phyloP scores from a whole-genome alignment of 495 filamentous ascomycete genomes.

The Thermochaetoides thermophila region DNA sequence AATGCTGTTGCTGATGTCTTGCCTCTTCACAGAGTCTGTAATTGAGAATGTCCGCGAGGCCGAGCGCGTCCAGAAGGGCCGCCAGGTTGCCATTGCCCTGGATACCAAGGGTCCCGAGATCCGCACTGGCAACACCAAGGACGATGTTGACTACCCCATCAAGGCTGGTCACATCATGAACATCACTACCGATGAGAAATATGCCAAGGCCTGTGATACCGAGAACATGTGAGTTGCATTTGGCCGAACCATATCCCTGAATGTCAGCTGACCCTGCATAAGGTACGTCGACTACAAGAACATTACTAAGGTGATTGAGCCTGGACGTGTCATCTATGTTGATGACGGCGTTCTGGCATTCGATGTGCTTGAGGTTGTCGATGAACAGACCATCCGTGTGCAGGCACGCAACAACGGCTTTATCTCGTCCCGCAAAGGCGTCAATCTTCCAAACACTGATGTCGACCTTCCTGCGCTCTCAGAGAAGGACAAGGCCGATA shows the following conservation, averaged over 20 bases:
- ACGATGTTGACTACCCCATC: conserved; percentile 78
- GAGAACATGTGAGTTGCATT: conserved; percentile 71
- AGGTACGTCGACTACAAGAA: conserved; percentile 99
- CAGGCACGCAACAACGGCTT: conserved; percentile 89
- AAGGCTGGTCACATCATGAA: conserved; percentile 66
- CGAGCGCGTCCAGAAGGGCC: conserved; percentile 56
- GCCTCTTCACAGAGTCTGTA: conserved; percentile 60
- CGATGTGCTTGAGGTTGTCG: conserved; percentile 73
- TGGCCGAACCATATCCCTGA: not conserved
- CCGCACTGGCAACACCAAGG: conserved; percentile 81
- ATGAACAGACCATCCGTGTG: conserved; percentile 74
- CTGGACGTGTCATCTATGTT: conserved; percentile 94
- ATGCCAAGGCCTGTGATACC: conserved; percentile 65
- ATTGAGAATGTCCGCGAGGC: conserved; percentile 87
- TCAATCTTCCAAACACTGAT: conserved; percentile 96
- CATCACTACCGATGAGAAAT: conserved; percentile 95
- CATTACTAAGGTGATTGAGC: conserved; percentile 92
- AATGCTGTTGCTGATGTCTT: too few relatives aligned
- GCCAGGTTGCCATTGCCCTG: conserved; percentile 89
- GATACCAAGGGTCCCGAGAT: conserved; percentile 99
- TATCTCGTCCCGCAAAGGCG: conserved; percentile 96
- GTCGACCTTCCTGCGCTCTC: conserved; percentile 95
- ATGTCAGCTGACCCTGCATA: conserved; percentile 5
- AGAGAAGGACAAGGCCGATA: conserved; percentile 93
- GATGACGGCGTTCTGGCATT: conserved; percentile 96